Evolutionary conservation across 108 stramenopile species (phyloP).

Genomic region (Fistulifera pelliculosa): DNA sequence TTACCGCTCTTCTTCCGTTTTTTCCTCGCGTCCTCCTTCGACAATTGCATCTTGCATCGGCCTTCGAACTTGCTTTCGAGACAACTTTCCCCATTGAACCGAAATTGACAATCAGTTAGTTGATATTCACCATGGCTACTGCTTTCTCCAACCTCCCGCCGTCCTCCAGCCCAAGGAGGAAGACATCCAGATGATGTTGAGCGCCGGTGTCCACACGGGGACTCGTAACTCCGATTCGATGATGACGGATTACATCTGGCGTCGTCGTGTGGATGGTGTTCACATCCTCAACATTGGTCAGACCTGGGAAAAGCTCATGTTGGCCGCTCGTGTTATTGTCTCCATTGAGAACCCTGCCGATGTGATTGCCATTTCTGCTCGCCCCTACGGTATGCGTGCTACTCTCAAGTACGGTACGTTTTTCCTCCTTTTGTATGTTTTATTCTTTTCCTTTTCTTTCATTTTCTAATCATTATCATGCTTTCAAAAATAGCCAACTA

Average conservation of each 20-base stretch:
- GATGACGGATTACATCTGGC: constrained; percentile 99
- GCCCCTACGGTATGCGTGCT: constrained; percentile 99
- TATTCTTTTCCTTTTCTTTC: neutral
- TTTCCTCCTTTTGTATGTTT: neutral
- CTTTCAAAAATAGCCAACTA: constrained; percentile 69
- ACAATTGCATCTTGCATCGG: too few species aligned
- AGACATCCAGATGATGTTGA: constrained; percentile 99
- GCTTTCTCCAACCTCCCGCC: constrained; percentile 41
- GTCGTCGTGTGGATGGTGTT: constrained; percentile 94
- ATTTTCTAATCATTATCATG: neutral
- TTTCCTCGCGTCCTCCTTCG: too few species aligned
- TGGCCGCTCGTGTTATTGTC: constrained; percentile 98
- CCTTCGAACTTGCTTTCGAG: too few species aligned
- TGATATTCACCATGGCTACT: neutral
- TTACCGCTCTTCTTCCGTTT: too few species aligned
- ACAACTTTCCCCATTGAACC: too few species aligned
- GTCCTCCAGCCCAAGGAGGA: constrained; percentile 90
- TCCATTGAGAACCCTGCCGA: constrained; percentile 99
- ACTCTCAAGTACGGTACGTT: constrained; percentile 89
- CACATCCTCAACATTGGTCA: constrained; percentile 99
- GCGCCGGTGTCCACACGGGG: constrained; percentile 98
- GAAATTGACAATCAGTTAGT: too few species aligned
- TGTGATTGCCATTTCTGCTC: constrained; percentile 98
- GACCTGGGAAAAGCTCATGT: constrained; percentile 99
- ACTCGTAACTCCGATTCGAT: constrained; percentile 92